Evolutionary conservation across 257 asterid species (phyloP), one percentile per base, ranked within the genome.

Genomic region (Agastache rugosa): DNA sequence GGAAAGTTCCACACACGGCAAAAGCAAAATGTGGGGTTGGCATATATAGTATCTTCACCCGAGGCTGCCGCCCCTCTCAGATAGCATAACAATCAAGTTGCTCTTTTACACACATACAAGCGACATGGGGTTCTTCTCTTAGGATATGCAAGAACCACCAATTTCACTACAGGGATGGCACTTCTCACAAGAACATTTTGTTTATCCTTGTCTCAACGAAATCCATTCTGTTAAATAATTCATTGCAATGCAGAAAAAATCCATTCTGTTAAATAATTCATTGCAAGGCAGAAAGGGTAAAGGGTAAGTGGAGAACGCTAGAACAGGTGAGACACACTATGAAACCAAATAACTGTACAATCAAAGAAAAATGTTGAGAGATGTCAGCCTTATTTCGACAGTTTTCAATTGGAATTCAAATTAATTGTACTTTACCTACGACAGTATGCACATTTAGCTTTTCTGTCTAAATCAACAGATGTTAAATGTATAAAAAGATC

Each of bases 331-430:
- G 31, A n/a, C 6, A 45, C 68, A 27, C 19, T 1, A 71, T 22
- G 35, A 71, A 35, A 12, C 59, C 16, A 71, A 44, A 35, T 11
- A 71, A 42, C 44, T 22, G 6, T 22, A 22, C 23, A 41, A 23
- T 17, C 14, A 42, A 50, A 51, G 19, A 11, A 23, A 58, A 41
- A 6, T n/a, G 48, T 7, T 31, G 51, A 4, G 11, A 17, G 42
- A 45, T 31, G 19, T 29, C 31, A 47, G 48, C 19, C 47, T 16
- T 25, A 67, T 67, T 63, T 67, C 22, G 34, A 45, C 25, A 5
- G 17, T 62, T 47, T 44, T 29, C 11, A 47, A 41, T 62, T 19
- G 71, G n/a, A 53, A 53, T 35, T 64, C 25, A 56, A 55, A 34
- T 61, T 27, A 35, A 16, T 4, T 63, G 8, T 34, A n/a, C 15